Conservation (phyloP, 345 rosid species). For the Raphanus raphanistrum region DNA sequence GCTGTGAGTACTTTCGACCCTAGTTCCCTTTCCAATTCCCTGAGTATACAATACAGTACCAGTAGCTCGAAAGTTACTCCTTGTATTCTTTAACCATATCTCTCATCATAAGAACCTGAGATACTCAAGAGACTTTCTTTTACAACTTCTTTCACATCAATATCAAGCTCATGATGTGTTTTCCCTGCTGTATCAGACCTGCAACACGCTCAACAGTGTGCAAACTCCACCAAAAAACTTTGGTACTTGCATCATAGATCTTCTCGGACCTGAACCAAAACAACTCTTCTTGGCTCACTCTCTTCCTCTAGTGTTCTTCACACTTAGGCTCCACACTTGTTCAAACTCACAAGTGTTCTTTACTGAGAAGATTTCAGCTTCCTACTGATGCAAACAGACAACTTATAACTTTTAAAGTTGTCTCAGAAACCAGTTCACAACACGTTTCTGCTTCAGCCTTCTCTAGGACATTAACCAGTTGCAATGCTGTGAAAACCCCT, state of each 20-base stretch:
- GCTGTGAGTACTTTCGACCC: background rate
- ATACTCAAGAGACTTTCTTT: background rate
- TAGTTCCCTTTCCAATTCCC: background rate
- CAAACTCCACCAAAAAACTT: background rate
- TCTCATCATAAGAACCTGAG: background rate
- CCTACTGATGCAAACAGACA: background rate
- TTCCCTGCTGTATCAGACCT: background rate
- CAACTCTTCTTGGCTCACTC: background rate
- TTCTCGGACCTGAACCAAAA: background rate
- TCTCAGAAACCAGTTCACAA: background rate
- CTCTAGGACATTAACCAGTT: background rate
- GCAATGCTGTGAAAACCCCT: too few species aligned
- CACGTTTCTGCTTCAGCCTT: background rate
- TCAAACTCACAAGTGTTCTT: background rate
- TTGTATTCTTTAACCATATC: background rate
- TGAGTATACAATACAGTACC: background rate
- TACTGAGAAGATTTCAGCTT: background rate
- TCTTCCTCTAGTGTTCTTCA: background rate
- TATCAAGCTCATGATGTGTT: background rate
- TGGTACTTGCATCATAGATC: background rate
- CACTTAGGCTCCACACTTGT: background rate
- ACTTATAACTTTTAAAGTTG: background rate
- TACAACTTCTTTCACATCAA: background rate
- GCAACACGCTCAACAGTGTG: background rate
- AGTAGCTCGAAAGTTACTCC: background rate